Conservation (phyloP, 805 yeast genomes). For the Candida nitratophila region DNA sequence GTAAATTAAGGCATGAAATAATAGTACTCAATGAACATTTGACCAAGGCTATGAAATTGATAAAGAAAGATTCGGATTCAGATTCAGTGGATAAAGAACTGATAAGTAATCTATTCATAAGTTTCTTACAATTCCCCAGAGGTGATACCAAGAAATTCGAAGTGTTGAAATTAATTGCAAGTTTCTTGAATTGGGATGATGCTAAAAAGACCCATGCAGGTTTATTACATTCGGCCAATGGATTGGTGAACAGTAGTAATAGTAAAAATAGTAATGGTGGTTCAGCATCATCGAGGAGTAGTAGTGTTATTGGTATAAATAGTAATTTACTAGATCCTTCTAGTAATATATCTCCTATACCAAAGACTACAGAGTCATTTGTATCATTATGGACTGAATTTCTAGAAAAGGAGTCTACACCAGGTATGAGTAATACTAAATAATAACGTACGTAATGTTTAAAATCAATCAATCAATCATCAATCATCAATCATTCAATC, state of each 20-base stretch:
- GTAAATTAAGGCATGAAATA: conserved; percentile 91
- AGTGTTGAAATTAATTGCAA: conserved; percentile 77
- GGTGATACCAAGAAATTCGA: conserved; percentile 94
- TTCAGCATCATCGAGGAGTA: conserved; percentile 2
- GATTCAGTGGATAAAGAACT: conserved; percentile 83
- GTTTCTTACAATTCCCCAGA: conserved; percentile 80
- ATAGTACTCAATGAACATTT: conserved; percentile 89
- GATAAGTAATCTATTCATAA: conserved; percentile 76
- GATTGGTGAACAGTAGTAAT: not conserved
- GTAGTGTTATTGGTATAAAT: conserved; percentile 19
- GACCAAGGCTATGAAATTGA: conserved; percentile 83
- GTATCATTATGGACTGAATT: conserved; percentile 77
- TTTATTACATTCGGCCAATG: conserved; percentile 23
- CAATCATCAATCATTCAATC: too few species aligned
- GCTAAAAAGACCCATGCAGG: conserved; percentile 74
- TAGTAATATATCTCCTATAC: not conserved
- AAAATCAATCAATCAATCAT: too few species aligned
- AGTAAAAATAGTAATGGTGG: conserved; percentile 6
- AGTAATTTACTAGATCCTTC: conserved; percentile 22
- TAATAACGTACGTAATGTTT: too few species aligned
- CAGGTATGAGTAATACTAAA: conserved; percentile 4
- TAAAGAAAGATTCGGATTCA: conserved; percentile 70
- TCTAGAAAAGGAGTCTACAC: conserved; percentile 62
- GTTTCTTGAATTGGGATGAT: conserved; percentile 85
- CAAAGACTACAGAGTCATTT: conserved; percentile 32